phyloP scores from a whole-genome alignment of 768 basidiomycete species.

The Phaeotremella skinneri region DNA sequence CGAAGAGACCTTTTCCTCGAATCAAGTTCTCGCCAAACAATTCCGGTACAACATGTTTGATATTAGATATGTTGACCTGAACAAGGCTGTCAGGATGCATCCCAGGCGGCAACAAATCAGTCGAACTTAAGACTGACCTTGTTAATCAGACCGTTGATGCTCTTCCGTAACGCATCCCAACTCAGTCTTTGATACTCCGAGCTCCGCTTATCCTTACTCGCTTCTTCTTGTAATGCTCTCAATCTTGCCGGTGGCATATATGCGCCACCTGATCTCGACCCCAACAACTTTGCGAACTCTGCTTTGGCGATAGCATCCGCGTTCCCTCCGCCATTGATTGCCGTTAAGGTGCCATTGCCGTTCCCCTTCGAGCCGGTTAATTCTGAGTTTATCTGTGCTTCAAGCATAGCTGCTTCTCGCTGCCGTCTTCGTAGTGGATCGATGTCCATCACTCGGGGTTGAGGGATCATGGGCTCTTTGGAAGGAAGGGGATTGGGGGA shows the following conservation, averaged over 20 bases:
- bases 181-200: conserved; percentile 89
- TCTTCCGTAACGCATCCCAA: conserved; percentile 97
- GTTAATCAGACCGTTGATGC: conserved; percentile 98
- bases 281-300: conserved; percentile 82
- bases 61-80: conserved; percentile 85
- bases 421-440: conserved; percentile 74
- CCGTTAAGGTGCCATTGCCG: conserved; percentile 59
- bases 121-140: conserved; percentile 58
- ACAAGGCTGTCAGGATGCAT: not conserved
- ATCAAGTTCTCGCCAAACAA: conserved; percentile 91
- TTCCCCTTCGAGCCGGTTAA: conserved; percentile 56
- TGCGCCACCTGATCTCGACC: conserved; percentile 81
- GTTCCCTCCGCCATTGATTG: conserved; percentile 49
- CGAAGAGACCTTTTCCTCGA: conserved; percentile 86
- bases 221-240: conserved; percentile 82
- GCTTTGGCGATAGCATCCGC: conserved; percentile 64
- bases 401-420: conserved; percentile 58
- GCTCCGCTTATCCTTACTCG: conserved; percentile 74
- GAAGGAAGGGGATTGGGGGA: conserved; percentile 38
- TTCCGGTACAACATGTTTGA: conserved; percentile 88
- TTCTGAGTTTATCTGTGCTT: conserved; percentile 63
- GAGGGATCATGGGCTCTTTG: conserved; percentile 22
- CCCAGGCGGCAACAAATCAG: not conserved
- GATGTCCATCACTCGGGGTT: conserved; percentile 60
- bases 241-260: conserved; percentile 95